Evolutionary conservation across 208 protist genomes (phyloP).

Genomic region (Acanthamoeba healyi): DNA sequence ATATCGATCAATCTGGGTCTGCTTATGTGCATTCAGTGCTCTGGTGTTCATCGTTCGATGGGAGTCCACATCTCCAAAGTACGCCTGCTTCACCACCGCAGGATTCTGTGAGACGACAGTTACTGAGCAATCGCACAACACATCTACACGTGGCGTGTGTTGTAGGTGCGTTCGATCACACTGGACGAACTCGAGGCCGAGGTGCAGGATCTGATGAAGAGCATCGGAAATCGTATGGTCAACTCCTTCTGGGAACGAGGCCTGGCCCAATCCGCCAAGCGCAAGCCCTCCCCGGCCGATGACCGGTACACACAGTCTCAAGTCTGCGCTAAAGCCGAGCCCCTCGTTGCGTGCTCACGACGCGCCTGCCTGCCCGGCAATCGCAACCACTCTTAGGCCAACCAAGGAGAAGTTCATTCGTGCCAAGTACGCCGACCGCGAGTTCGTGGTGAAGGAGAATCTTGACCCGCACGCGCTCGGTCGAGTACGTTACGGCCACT

Average conservation of each 20-base stretch:
- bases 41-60: slow-evolving; percentile 86
- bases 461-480: background rate
- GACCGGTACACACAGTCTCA: slow-evolving; percentile 35
- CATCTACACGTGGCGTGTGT: background rate
- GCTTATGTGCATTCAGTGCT: slow-evolving; percentile 89
- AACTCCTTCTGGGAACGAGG: slow-evolving; percentile 29
- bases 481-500: background rate
- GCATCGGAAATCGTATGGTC: slow-evolving; percentile 23
- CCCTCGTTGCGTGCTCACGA: background rate
- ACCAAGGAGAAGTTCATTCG: slow-evolving; percentile 65
- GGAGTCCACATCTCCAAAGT: slow-evolving; percentile 88
- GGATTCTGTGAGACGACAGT: background rate
- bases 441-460: slow-evolving; percentile 1
- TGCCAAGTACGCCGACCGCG: slow-evolving; percentile 26
- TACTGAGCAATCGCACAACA: background rate
- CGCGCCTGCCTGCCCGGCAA: background rate
- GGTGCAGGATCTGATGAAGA: slow-evolving; percentile 64
- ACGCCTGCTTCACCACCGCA: slow-evolving; percentile 81
- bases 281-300: slow-evolving; percentile 4
- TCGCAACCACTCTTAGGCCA: background rate
- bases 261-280: slow-evolving; percentile 3
- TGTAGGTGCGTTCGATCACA: slow-evolving; percentile 7
- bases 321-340: too few species aligned
- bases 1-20: slow-evolving; percentile 87
- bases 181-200: slow-evolving; percentile 24